Evolutionary conservation across 441 rosid genomes (phyloP).

Genomic region (Mallotus japonicus): DNA sequence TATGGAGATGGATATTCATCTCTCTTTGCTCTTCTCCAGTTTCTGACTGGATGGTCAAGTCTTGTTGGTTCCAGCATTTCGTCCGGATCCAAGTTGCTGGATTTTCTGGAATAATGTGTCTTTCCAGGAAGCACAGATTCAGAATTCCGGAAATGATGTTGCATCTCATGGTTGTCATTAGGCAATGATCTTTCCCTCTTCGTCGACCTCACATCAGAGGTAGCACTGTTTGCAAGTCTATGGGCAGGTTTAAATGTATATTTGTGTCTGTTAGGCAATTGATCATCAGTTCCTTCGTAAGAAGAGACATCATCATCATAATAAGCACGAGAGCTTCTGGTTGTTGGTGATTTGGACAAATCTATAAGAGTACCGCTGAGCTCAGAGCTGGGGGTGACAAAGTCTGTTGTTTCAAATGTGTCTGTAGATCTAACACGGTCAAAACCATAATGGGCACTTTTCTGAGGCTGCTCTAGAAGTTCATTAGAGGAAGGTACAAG

Average conservation of each 20-base stretch:
- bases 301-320: conserved; percentile 74
- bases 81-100: conserved; percentile 34
- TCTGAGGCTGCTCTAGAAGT: conserved; percentile 34
- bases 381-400: conserved; percentile 43
- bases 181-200: conserved; percentile 34
- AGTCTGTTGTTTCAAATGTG: conserved; percentile 37
- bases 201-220: conserved; percentile 37
- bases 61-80: conserved; percentile 39
- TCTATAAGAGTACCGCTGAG: conserved; percentile 36
- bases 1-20: conserved; percentile 36
- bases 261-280: conserved; percentile 28
- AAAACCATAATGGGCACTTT: conserved; percentile 23
- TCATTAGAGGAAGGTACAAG: conserved; percentile 34
- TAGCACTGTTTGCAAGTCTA: conserved; percentile 29
- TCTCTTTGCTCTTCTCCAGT: conserved; percentile 38
- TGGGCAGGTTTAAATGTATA: conserved; percentile 29
- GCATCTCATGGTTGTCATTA: conserved; percentile 31
- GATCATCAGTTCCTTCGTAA: conserved; percentile 54
- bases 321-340: conserved; percentile 54
- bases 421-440: conserved; percentile 29
- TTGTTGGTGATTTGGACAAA: conserved; percentile 40
- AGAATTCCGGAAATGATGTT: conserved; percentile 35
- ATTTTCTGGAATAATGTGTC: conserved; percentile 30
- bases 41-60: conserved; percentile 36
- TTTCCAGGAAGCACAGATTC: conserved; percentile 35